These are phyloP conservation scores for Populus hybrid DNA, from an alignment of 441 rosid species.

Conservation along the genomic window DNA sequence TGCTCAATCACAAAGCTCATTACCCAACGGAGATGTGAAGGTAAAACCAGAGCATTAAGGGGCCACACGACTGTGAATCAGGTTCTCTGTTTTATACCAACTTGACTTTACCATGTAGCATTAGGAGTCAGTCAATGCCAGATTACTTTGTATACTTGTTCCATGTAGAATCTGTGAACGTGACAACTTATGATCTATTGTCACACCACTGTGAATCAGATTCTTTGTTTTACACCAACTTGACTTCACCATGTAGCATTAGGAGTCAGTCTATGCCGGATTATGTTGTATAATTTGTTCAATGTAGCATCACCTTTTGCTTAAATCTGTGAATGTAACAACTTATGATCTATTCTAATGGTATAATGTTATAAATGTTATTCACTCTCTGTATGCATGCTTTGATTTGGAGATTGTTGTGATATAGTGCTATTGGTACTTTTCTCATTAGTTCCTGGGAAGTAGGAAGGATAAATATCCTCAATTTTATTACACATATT, in stretches of 20 bases:
- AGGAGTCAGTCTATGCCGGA: background rate
- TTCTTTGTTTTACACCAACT: background rate
- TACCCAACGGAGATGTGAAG: constrained; percentile 86
- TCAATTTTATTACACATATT: background rate
- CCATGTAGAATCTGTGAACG: background rate
- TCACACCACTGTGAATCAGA: background rate
- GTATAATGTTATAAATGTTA: background rate
- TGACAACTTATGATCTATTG: background rate
- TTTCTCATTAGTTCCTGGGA: background rate
- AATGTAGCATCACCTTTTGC: background rate
- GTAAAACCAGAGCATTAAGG: constrained; percentile 57
- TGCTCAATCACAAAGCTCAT: constrained; percentile 63
- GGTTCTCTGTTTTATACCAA: background rate
- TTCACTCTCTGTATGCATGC: background rate
- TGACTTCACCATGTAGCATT: background rate
- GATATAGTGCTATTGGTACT: background rate
- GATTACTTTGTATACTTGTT: too few relatives aligned
- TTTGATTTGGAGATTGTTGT: background rate
- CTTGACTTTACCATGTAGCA: background rate
- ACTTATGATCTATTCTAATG: background rate
- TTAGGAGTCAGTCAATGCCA: background rate
- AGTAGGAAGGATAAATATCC: background rate
- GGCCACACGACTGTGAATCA: background rate
- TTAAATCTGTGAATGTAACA: background rate
- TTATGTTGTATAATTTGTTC: too few relatives aligned